These are phyloP conservation scores for Candida tibetensis DNA, from an alignment of 805 yeast genomes.

Conservation along the genomic window DNA sequence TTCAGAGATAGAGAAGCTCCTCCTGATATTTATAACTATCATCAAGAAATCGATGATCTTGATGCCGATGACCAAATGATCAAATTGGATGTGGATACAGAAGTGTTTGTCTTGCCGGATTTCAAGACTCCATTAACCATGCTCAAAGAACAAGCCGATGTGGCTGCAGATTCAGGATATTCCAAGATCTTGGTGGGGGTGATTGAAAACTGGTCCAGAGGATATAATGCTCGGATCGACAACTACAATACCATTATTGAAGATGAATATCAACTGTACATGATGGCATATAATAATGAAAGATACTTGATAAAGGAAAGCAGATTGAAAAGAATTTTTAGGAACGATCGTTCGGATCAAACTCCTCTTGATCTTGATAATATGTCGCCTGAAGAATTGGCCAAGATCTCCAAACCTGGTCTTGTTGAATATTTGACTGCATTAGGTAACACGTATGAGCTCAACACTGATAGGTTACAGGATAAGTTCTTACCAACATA, in stretches of 20 bases:
- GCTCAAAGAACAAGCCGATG: conserved; percentile 87
- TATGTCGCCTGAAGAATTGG: conserved; percentile 39
- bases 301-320: conserved; percentile 42
- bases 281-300: conserved; percentile 42
- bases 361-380: conserved; percentile 30
- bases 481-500: conserved; percentile 66
- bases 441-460: conserved; percentile 82
- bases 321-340: conserved; percentile 38
- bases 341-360: conserved; percentile 9
- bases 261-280: conserved; percentile 38
- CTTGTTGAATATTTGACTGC: conserved; percentile 78
- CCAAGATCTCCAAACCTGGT: conserved; percentile 54
- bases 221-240: conserved; percentile 59
- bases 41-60: conserved; percentile 38
- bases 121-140: conserved; percentile 76
- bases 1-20: conserved; percentile 66
- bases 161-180: conserved; percentile 81
- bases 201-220: conserved; percentile 62
- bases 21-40: conserved; percentile 69
- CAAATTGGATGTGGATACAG: conserved; percentile 37
- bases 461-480: conserved; percentile 61
- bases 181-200: conserved; percentile 78
- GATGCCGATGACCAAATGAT: conserved; percentile 34
- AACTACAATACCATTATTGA: conserved; percentile 59
- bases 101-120: conserved; percentile 65